Evolutionary conservation across 495 filamentous ascomycete genomes (phyloP).

Genomic region (Penicillium desertorum): DNA sequence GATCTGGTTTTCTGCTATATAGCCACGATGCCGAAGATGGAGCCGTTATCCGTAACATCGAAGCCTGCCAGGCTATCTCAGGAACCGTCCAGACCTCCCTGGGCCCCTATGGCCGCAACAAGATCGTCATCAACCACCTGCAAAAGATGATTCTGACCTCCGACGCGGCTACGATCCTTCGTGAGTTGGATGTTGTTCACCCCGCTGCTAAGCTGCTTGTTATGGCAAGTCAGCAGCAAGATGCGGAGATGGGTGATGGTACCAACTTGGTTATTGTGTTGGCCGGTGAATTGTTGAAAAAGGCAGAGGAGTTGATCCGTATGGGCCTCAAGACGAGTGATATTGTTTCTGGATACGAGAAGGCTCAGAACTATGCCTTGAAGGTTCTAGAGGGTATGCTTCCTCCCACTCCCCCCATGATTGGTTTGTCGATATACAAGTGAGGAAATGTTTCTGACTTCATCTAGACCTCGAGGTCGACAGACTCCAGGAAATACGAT

Average conservation of each 20-base stretch:
- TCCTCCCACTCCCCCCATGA: background rate
- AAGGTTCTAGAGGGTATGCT: slow-evolving; percentile 72
- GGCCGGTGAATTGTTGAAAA: slow-evolving; percentile 93
- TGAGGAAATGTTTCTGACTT: slow-evolving; percentile 15
- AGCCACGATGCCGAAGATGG: slow-evolving; percentile 99
- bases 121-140: slow-evolving; percentile 99
- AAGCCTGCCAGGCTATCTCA: slow-evolving; percentile 94
- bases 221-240: slow-evolving; percentile 98
- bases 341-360: slow-evolving; percentile 93
- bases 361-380: slow-evolving; percentile 83
- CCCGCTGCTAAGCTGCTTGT: slow-evolving; percentile 98
- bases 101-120: slow-evolving; percentile 97
- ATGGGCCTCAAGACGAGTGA: slow-evolving; percentile 97
- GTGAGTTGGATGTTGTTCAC: slow-evolving; percentile 97
- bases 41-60: slow-evolving; percentile 96
- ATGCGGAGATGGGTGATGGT: slow-evolving; percentile 97
- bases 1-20: slow-evolving; percentile 31
- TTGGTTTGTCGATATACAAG: slow-evolving; percentile 6
- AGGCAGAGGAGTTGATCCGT: slow-evolving; percentile 92
- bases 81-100: slow-evolving; percentile 95
- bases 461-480: slow-evolving; percentile 80
- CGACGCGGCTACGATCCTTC: slow-evolving; percentile 94
- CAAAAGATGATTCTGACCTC: slow-evolving; percentile 99
- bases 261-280: slow-evolving; percentile 97
- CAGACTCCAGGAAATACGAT: slow-evolving; percentile 79